A percentile compares a stretch with the other conserved stretches of the same genome.
Conservation (phyloP, 2,329 filamentous ascomycete species). For the Penicillium sp. region DNA sequence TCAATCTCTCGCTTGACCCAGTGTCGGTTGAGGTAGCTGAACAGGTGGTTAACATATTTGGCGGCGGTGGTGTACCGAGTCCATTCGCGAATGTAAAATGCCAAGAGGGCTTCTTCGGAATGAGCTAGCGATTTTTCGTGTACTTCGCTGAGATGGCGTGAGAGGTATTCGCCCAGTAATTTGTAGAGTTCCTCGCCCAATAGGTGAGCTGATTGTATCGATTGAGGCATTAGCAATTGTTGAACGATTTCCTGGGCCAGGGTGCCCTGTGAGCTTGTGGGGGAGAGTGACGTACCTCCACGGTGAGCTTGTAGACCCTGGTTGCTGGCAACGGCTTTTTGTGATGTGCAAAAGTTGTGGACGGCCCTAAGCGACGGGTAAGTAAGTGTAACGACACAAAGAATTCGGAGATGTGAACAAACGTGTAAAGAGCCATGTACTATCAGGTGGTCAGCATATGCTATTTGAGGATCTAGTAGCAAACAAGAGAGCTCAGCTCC, state of each 20-base stretch:
- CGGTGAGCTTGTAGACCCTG: constrained; percentile 60
- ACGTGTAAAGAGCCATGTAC: constrained; percentile 98
- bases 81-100: constrained; percentile 97
- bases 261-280: background rate
- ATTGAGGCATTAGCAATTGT: background rate
- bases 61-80: constrained; percentile 90
- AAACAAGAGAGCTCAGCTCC: background rate
- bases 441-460: constrained; percentile 32
- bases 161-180: constrained; percentile 83
- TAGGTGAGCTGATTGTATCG: constrained; percentile 69
- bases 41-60: constrained; percentile 96
- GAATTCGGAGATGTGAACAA: constrained; percentile 10
- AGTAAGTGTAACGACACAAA: constrained; percentile 22
- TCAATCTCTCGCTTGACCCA: constrained; percentile 99
- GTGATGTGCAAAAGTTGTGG: constrained; percentile 98
- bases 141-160: constrained; percentile 70
- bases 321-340: constrained; percentile 75
- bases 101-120: constrained; percentile 83
- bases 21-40: constrained; percentile 93
- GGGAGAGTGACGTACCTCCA: constrained; percentile 59
- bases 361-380: constrained; percentile 63
- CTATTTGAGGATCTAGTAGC: constrained; percentile 9
- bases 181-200: constrained; percentile 95
- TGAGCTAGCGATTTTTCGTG: constrained; percentile 73
- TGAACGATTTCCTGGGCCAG: background rate